Base-by-base conservation (phyloP, 73 alveolate genomes). In the Paramecium primaurelia region DNA sequence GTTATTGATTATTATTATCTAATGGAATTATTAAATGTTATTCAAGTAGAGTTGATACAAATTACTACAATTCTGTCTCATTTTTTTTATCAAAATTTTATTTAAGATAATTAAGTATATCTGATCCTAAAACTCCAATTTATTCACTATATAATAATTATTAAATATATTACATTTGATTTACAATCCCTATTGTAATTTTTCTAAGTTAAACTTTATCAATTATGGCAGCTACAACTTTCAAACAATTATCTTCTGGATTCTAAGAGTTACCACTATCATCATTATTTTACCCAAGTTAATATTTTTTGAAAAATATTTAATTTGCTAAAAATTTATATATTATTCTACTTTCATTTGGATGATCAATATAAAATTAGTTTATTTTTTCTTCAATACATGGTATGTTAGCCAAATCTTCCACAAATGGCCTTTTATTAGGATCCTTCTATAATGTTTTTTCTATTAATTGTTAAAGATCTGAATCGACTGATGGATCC, bases 391-490 rank as follows among this genome's bases (percentile, higher is more conserved):
- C 93, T 20, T 91, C 92, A 20, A 96, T 89, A 69, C 96, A 89
- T 9, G 99, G 99, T 44, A 93, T 77, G 12, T 80, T 47, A 2
- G 98, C 95, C 30, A 96, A 64, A 60, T 98, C 98, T 92, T 96
- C 95, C n/a, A 97, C 93, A 32, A 91, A 88, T n/a, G 99, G 99
- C 30, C 99, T 77, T 59, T 91, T 95, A 49, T 90, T 68, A 20
- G 98, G 96, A 93, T 98, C 97, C 59, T 97, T 98, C 40, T 96
- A 94, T 32, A 98, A 95, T 91, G 96, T 95, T 25, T 92, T 69
- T 38, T 94, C 84, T 2, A 96, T 89, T 4, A 96, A 92, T 93
- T 91, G 22, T 30, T 86, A 58, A n/a, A 95, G 38, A 83, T 95
- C 96, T 16, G 94, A 54, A 60, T 93, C 94, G 30, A 89, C 92